Evolutionary conservation across 345 rosid genomes (phyloP), one percentile per base, ranked within the genome.

Genomic region (Microthlaspi erraticum): DNA sequence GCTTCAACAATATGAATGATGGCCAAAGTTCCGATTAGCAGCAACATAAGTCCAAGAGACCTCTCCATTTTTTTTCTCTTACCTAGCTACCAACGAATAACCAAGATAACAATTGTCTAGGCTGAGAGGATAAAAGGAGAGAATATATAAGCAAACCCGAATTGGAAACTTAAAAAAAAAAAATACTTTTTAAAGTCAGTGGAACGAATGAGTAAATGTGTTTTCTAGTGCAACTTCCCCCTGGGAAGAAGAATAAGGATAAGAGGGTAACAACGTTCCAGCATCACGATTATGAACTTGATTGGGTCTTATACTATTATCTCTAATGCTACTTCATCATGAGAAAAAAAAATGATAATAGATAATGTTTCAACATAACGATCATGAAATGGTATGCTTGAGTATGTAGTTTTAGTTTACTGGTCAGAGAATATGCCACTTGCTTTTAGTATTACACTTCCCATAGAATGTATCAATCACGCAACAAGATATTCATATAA

Each of bases 1-100:
- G 75, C 77, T 48, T 66, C 68, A 68, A 45, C 72, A 23, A 44
- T 10, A 58, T 31, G 37, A 66, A 19, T 44, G 42, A 63, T 38
- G 9, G 66, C 51, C 38, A 38, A 61, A 9, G 23, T 16, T 38
- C 17, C 23, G 1, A 49, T n/a, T 1, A 66, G n/a, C 7, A 10
- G 32, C 59, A 62, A 7, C 60, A 68, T 29, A 46, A 60, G 1
- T 7, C 14, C 4, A 13, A 61, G 16, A 57, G 48, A 55, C 7
- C 48, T 70, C 45, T 56, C 71, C 79, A 76, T 70, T 8, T 50
- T 20, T n/a, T n/a, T n/a, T n/a, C n/a, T 34, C 37, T 53, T 13
- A 14, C n/a, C n/a, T n/a, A n/a, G n/a, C 50, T 17, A 17, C 45
- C 17, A n/a, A 16, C 0, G 49, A 42, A 5, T 10, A 8, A 29